Base-by-base conservation (phyloP, 495 filamentous ascomycete genomes). In the Xylaria cubensis region DNA sequence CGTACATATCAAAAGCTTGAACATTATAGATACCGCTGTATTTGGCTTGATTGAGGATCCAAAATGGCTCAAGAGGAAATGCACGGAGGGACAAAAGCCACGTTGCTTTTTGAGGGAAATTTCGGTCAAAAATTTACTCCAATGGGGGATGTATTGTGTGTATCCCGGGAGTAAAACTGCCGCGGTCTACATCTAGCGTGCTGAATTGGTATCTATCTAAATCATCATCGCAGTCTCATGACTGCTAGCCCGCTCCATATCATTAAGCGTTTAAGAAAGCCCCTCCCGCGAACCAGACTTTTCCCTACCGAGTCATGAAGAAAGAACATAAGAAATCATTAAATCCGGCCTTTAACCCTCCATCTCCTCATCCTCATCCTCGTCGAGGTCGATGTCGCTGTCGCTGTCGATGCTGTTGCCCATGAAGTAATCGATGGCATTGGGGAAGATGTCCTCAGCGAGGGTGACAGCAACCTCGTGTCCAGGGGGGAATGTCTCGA, bases 361-460 rank as follows among this genome's bases (percentile, higher is more conserved):
- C 64, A 73, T 73, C 53, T 73, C 64, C 64, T 73, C 71, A 56
- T 73, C 71, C 44, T 73, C 71, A 19, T 73, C 71, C 7, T 73
- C 70, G n/a, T 68, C 69, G 8, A 66, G 48, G 5, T 58, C 71
- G 19, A 67, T 7, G 0, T 73, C 71, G 29, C 62, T 51, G 13
- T 72, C 70, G 55, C 70, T 72, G n/a, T 72, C 70, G 29, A 73
- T 73, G 36, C 53, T 34, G 71, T 62, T 73, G 24, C 71, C 71
- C 71, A 73, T 89, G 80, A 92, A 95, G 79, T 92, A 92, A 74
- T 90, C 92, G 73, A 92, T 86, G 59, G 92, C 92, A 72, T 88
- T 85, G 55, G 90, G 88, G 86, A 88, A 95, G 69, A 94, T 78
- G 72, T 94, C 92, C 75, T 94, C 92, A 13, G 91, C 87, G 58